phyloP scores from a whole-genome alignment of 23 red algal species.

The Gracilaria caudata region DNA sequence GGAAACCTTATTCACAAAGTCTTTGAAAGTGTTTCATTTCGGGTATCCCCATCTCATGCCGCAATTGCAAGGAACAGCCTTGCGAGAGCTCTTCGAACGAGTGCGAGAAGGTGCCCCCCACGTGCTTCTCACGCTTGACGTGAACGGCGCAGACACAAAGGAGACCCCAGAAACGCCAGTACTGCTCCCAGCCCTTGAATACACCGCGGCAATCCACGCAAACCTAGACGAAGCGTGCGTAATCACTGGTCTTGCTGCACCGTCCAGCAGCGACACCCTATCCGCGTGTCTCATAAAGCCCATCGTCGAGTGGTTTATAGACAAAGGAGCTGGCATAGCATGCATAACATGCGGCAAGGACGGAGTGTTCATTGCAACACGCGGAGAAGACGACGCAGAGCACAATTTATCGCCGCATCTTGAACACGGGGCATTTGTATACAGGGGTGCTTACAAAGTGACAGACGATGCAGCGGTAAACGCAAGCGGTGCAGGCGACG shows the following conservation, averaged over 20 bases:
- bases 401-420: conserved; percentile 40
- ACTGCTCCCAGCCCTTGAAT: conserved; percentile 53
- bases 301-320: conserved; percentile 71
- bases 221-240: conserved; percentile 89
- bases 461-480: conserved; percentile 51
- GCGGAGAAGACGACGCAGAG: conserved; percentile 3
- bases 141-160: conserved; percentile 80
- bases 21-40: conserved; percentile 75
- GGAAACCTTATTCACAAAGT: conserved; percentile 31
- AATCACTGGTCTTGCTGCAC: conserved; percentile 48
- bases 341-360: conserved; percentile 81
- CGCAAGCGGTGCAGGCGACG: conserved; percentile 89
- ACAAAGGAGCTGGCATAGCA: conserved; percentile 68
- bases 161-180: conserved; percentile 49
- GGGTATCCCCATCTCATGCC: conserved; percentile 94
- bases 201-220: conserved; percentile 71
- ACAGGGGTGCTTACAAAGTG: conserved; percentile 27
- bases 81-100: conserved; percentile 63
- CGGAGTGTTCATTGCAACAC: conserved; percentile 75
- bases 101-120: conserved; percentile 58
- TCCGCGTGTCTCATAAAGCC: conserved; percentile 42
- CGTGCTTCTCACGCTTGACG: conserved; percentile 72
- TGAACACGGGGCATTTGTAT: conserved; percentile 35
- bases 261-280: conserved; percentile 29
- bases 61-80: conserved; percentile 62